Percentiles rank a stretch among this genome's conserved stretches.
These are phyloP conservation scores for Talaromyces sp. DNA, from an alignment of 2,329 filamentous ascomycete genomes.

Conservation along the genomic window DNA sequence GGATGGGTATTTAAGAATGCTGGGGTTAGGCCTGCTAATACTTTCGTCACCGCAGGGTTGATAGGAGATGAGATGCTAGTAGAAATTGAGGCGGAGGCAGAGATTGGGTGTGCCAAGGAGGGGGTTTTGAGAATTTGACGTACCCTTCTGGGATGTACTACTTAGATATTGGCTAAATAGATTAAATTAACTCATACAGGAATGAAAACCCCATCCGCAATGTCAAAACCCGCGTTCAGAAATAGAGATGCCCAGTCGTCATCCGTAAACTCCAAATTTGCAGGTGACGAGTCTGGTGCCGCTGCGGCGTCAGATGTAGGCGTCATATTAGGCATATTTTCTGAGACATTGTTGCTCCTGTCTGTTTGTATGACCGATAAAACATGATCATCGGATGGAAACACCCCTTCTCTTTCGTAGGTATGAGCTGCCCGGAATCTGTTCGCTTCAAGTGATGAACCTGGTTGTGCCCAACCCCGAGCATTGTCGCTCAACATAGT, in stretches of 20 bases:
- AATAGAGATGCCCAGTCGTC: background rate
- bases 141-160: background rate
- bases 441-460: background rate
- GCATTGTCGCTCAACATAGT: background rate
- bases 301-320: background rate
- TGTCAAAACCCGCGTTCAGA: background rate
- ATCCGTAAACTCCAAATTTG: background rate
- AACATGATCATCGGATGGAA: background rate
- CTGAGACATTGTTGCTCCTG: background rate
- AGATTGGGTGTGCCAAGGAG: background rate
- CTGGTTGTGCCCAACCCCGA: background rate
- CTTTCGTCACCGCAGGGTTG: background rate
- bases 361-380: background rate
- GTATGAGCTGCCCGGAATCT: background rate
- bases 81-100: conserved; percentile 5
- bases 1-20: background rate
- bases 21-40: background rate
- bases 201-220: background rate
- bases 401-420: background rate
- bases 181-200: background rate
- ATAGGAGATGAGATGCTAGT: conserved; percentile 6
- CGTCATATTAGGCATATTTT: background rate
- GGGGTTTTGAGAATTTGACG: background rate
- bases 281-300: background rate
- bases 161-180: background rate